A percentile compares a stretch with the other conserved stretches of the same genome.
Conservation (phyloP, 1,139 yeast species). For the Suzukiozyma palmioleophila region DNA sequence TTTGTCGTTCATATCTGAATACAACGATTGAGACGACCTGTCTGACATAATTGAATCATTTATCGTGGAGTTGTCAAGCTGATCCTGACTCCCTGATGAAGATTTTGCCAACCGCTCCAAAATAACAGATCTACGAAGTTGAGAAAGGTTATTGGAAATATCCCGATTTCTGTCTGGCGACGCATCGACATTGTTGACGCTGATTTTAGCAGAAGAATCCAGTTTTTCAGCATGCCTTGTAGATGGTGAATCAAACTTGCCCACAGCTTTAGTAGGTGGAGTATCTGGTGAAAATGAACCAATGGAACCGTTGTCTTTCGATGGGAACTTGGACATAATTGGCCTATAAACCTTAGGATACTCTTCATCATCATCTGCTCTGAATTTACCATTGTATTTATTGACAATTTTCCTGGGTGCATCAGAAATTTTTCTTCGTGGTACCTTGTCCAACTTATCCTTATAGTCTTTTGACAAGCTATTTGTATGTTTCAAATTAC, state of each 20-base stretch:
- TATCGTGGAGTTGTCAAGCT: constrained; percentile 14
- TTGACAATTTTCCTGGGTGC: constrained; percentile 1
- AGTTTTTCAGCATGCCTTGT: constrained; percentile 13
- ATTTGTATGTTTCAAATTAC: constrained; percentile 2
- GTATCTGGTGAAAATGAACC: constrained; percentile 38
- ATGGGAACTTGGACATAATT: constrained; percentile 1
- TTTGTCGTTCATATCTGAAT: too few species aligned
- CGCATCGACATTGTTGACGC: constrained; percentile 3
- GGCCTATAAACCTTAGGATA: constrained; percentile 2
- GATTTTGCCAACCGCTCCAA: constrained; percentile 38
- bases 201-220: constrained; percentile 25
- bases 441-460: constrained; percentile 1
- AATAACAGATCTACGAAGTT: constrained; percentile 33
- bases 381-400: constrained; percentile 1
- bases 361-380: background rate
- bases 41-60: too few species aligned
- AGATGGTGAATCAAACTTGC: constrained; percentile 3
- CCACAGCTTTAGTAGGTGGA: constrained; percentile 16
- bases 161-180: constrained; percentile 4
- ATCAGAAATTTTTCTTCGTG: background rate
- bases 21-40: too few species aligned
- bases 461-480: constrained; percentile 3
- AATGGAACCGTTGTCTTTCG: constrained; percentile 21
- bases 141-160: constrained; percentile 7
- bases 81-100: constrained; percentile 38